Percentiles rank a stretch among this genome's conserved stretches.
These are phyloP conservation scores for Pugionium cornutum DNA, from an alignment of 345 rosid genomes.

Conservation along the genomic window DNA sequence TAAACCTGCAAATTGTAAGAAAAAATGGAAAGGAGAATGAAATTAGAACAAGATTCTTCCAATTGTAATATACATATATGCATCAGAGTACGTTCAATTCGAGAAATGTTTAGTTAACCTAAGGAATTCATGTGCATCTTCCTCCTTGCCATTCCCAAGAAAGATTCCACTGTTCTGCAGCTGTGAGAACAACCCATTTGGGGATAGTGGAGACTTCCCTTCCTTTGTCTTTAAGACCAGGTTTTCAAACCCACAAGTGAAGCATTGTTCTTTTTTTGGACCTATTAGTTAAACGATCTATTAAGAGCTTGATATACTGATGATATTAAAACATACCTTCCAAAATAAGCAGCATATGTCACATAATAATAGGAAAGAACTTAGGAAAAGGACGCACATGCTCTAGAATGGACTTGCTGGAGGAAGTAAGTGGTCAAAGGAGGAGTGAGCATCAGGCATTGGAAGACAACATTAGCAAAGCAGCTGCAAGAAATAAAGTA, in stretches of 20 bases:
- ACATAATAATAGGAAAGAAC: constrained; percentile 13
- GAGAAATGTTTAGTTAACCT: constrained; percentile 50
- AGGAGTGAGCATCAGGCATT: constrained; percentile 91
- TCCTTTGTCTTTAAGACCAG: constrained; percentile 73
- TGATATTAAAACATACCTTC: constrained; percentile 13
- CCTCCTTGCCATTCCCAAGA: constrained; percentile 86
- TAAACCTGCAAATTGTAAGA: constrained; percentile 56
- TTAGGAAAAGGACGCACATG: constrained; percentile 54
- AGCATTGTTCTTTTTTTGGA: constrained; percentile 74
- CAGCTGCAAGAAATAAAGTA: constrained; percentile 64
- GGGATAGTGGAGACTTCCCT: constrained; percentile 70
- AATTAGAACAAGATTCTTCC: constrained; percentile 8
- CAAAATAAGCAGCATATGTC: constrained; percentile 23
- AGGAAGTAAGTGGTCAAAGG: constrained; percentile 85
- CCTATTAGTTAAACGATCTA: constrained; percentile 50
- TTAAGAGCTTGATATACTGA: constrained; percentile 15
- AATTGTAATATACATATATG: constrained; percentile 8
- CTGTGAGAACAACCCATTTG: constrained; percentile 66
- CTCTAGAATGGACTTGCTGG: constrained; percentile 78
- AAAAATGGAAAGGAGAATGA: constrained; percentile 8
- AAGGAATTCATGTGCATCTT: constrained; percentile 98
- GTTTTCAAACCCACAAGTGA: constrained; percentile 84
- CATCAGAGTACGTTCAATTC: constrained; percentile 15
- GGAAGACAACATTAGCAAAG: constrained; percentile 92
- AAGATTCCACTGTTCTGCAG: constrained; percentile 68